phyloP scores from a whole-genome alignment of 2,329 filamentous ascomycete genomes.

The Rugonectria rugulosa region DNA sequence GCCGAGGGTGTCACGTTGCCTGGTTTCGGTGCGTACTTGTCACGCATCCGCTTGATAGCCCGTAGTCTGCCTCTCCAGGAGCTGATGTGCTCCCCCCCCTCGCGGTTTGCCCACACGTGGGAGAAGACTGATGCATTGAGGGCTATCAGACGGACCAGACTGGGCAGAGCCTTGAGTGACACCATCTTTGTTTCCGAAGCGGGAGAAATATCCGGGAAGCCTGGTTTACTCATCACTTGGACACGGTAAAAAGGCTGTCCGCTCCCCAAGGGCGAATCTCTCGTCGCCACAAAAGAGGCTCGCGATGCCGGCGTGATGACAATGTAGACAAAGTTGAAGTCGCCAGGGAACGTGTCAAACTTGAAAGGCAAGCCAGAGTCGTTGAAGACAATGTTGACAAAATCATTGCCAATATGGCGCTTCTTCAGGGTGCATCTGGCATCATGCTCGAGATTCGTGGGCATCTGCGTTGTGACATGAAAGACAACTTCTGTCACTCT shows the following conservation, averaged over 20 bases:
- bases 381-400: slow-evolving; percentile 98
- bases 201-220: slow-evolving; percentile 90
- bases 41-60: slow-evolving; percentile 83
- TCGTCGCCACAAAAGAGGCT: slow-evolving; percentile 74
- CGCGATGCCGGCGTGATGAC: slow-evolving; percentile 89
- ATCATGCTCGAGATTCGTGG: slow-evolving; percentile 80
- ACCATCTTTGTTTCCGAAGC: slow-evolving; percentile 90
- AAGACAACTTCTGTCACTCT: slow-evolving; percentile 95
- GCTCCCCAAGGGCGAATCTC: slow-evolving; percentile 49
- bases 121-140: slow-evolving; percentile 95
- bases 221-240: slow-evolving; percentile 85
- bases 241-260: slow-evolving; percentile 80
- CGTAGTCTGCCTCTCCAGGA: slow-evolving; percentile 88
- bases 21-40: slow-evolving; percentile 64
- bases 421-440: slow-evolving; percentile 85
- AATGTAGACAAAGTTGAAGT: slow-evolving; percentile 97
- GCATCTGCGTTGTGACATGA: slow-evolving; percentile 97
- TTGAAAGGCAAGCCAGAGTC: slow-evolving; percentile 89
- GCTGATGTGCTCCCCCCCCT: slow-evolving; percentile 83
- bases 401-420: slow-evolving; percentile 94
- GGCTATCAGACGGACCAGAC: slow-evolving; percentile 86
- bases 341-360: slow-evolving; percentile 91
- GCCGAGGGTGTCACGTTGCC: slow-evolving; percentile 36
- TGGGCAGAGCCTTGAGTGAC: slow-evolving; percentile 79
- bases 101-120: slow-evolving; percentile 82